A percentile compares a stretch with the other conserved stretches of the same genome.
Conservation (phyloP, 108 stramenopile genomes). For the Cyclotella baltica region DNA sequence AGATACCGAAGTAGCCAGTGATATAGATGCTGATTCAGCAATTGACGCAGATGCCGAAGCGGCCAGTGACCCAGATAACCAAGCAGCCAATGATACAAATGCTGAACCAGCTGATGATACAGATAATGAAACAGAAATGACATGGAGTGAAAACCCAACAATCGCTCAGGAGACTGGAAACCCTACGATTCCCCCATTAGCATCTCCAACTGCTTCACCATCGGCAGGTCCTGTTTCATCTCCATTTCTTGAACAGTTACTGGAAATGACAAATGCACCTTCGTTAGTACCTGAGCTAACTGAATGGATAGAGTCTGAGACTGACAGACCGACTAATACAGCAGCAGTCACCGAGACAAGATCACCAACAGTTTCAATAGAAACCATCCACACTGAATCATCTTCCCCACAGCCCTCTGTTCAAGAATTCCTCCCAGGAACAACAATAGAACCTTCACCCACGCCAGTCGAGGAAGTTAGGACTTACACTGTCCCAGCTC, state of each 20-base stretch:
- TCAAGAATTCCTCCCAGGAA: neutral
- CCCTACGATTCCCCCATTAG: too few relatives aligned
- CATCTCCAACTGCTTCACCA: neutral
- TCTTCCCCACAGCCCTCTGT: slow-evolving; percentile 6
- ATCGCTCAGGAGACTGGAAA: neutral
- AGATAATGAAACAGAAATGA: too few relatives aligned
- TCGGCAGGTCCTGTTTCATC: neutral
- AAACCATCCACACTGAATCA: neutral
- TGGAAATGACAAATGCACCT: slow-evolving; percentile 1
- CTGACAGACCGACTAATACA: neutral
- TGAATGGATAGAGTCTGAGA: too few relatives aligned
- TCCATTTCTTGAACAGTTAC: neutral
- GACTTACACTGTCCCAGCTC: slow-evolving; percentile 1
- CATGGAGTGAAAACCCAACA: too few relatives aligned
- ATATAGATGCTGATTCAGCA: too few relatives aligned
- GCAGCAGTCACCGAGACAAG: slow-evolving; percentile 5
- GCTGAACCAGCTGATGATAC: too few relatives aligned
- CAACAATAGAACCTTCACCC: slow-evolving; percentile 9
- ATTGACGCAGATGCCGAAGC: neutral
- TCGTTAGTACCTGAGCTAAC: neutral
- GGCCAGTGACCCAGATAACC: neutral
- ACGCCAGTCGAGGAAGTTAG: neutral
- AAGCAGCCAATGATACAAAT: neutral
- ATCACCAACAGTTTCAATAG: too few relatives aligned
- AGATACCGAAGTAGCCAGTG: too few relatives aligned